A percentile compares a stretch with the other conserved stretches of the same genome.
Evolutionary conservation across 495 filamentous ascomycete species (phyloP).

Genomic region (Cenococcum geophilum): DNA sequence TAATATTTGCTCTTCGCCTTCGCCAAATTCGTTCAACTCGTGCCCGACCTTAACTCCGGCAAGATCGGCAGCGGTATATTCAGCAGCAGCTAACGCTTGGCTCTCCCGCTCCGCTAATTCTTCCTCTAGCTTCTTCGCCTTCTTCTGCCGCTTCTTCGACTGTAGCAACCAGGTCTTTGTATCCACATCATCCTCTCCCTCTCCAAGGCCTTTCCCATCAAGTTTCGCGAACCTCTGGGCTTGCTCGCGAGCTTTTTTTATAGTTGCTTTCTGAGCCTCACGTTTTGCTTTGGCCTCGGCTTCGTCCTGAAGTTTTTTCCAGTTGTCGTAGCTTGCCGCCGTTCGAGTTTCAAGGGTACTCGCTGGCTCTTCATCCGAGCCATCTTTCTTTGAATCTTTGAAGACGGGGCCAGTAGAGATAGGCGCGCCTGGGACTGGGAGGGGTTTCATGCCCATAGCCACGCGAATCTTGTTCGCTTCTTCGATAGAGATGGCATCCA

Average conservation of each 20-base stretch:
- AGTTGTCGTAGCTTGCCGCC: constrained; percentile 69
- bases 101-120: constrained; percentile 64
- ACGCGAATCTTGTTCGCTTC: constrained; percentile 90
- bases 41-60: constrained; percentile 89
- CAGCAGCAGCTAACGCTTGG: constrained; percentile 37
- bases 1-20: constrained; percentile 68
- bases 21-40: constrained; percentile 68
- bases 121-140: constrained; percentile 64
- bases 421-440: constrained; percentile 66
- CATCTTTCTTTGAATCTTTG: constrained; percentile 48
- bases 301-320: constrained; percentile 58
- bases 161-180: constrained; percentile 77
- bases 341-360: constrained; percentile 78
- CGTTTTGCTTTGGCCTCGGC: constrained; percentile 63
- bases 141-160: constrained; percentile 85
- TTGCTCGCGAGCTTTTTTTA: constrained; percentile 82
- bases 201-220: constrained; percentile 68
- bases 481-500: constrained; percentile 78
- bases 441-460: constrained; percentile 81
- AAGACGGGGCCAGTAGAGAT: constrained; percentile 49
- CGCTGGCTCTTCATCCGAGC: constrained; percentile 49
- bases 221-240: constrained; percentile 68
- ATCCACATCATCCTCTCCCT: constrained; percentile 64
- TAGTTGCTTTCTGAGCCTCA: constrained; percentile 66
- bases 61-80: constrained; percentile 78